Evolutionary conservation across 2,329 filamentous ascomycete species (phyloP), one percentile per base, ranked within the genome.

Genomic region (Aspergillus piperis): DNA sequence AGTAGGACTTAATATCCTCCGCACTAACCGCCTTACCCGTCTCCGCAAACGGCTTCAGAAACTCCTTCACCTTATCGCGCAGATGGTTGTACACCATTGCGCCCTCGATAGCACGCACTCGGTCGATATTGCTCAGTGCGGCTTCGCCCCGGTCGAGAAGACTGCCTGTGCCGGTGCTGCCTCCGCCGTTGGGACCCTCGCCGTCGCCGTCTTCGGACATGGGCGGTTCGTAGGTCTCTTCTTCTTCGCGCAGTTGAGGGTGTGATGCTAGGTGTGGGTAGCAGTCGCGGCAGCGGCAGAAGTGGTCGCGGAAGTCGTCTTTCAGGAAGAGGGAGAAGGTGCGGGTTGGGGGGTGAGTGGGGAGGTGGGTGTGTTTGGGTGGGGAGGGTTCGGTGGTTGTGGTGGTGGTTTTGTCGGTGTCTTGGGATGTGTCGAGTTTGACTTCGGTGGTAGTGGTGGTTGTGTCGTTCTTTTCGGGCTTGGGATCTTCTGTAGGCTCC

Each of bases 51-150:
- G 96, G 90, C 77, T 93, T 88, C 70, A 99, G 86, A 74, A 99
- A 98, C 0, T 89, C 88, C 81, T 94, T 96, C n/a, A 99, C 87
- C 73, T 94, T 93, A 71, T 98, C 93, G 72, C 96, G 95, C 62
- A 99, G 84, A 70, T 96, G 90, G 70, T 98, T 97, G 78, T 98
- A 99, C 0, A 93, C 94, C 92, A 98, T 97, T 49, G 96, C 94
- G 15, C 95, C 95, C 75, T 99, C 91, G 58, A 99, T 96, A 4
- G 95, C 95, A 13, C 89, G 85, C 7, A 98, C 94, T 2, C 95
- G 90, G 73, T 99, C 95, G 59, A 99, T 88, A 69, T 92, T 96
- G 73, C 88, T 92, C 27, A 99, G 84, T 0, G 93, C 94, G 51
- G 91, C 94, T 78, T 99, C 95, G 50, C 95, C 95, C 17, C 92